These are phyloP conservation scores for Penicillium antarcticum DNA, from an alignment of 495 filamentous ascomycete species.

Conservation along the genomic window DNA sequence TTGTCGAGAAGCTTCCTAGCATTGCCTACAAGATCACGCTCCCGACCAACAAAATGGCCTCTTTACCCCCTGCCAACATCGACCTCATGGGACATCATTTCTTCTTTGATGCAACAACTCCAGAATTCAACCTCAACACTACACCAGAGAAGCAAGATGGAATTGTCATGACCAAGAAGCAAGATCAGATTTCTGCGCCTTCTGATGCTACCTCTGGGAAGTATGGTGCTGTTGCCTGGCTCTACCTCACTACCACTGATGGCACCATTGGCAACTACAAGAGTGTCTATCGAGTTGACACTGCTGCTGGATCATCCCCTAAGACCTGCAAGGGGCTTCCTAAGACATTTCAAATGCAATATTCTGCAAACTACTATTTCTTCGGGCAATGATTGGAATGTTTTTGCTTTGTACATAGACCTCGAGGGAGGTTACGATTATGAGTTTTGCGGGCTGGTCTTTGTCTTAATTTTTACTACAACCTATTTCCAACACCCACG, in stretches of 20 bases:
- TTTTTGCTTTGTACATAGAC: slow-evolving; percentile 13
- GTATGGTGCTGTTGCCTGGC: slow-evolving; percentile 60
- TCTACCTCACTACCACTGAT: slow-evolving; percentile 45
- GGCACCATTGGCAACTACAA: slow-evolving; percentile 60
- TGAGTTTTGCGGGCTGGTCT: neutral
- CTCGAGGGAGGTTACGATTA: neutral
- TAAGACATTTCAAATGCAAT: slow-evolving; percentile 65
- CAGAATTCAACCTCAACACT: slow-evolving; percentile 77
- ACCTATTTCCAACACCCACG: neutral
- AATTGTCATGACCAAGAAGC: slow-evolving; percentile 60
- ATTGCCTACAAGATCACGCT: slow-evolving; percentile 44
- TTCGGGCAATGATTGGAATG: slow-evolving; percentile 37
- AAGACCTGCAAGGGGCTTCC: slow-evolving; percentile 66
- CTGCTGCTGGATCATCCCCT: slow-evolving; percentile 77
- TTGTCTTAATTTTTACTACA: slow-evolving; percentile 1
- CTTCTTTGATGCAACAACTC: slow-evolving; percentile 59
- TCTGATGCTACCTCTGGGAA: slow-evolving; percentile 49
- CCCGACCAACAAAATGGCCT: slow-evolving; percentile 16
- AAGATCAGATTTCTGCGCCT: slow-evolving; percentile 55
- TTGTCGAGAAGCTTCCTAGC: slow-evolving; percentile 51
- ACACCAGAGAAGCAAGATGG: slow-evolving; percentile 50
- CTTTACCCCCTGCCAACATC: slow-evolving; percentile 50
- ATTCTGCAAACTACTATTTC: slow-evolving; percentile 74
- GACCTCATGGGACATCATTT: slow-evolving; percentile 77
- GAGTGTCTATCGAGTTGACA: slow-evolving; percentile 82